phyloP scores from a whole-genome alignment of 139 green algal species.

The Picochlorum sp. region DNA sequence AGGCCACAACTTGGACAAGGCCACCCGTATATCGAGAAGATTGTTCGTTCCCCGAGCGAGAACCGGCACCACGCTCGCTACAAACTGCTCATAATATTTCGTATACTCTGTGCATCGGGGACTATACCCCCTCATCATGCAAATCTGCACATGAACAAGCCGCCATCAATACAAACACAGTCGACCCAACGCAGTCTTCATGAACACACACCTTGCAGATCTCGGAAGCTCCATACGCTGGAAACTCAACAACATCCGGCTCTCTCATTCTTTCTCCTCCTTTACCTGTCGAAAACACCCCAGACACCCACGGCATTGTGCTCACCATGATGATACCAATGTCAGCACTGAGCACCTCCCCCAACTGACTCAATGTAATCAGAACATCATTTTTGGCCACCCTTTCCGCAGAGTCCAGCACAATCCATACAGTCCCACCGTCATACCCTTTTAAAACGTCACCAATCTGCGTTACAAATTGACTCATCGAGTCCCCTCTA shows the following conservation, averaged over 20 bases:
- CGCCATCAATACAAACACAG: too few species aligned
- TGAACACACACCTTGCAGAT: too few species aligned
- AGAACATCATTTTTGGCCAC: conserved; percentile 23
- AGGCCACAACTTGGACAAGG: conserved; percentile 1
- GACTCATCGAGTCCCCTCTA: neutral
- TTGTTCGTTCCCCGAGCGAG: neutral
- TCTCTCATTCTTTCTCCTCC: neutral
- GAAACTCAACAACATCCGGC: neutral
- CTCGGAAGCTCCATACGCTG: too few species aligned
- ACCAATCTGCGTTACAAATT: neutral
- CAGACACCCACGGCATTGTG: conserved; percentile 16
- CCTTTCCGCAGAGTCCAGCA: conserved; percentile 32
- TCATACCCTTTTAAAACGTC: neutral
- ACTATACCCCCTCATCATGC: neutral
- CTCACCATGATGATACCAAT: conserved; percentile 31
- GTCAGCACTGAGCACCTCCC: conserved; percentile 10
- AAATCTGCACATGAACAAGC: too few species aligned
- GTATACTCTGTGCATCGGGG: neutral
- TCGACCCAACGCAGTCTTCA: too few species aligned
- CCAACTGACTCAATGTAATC: conserved; percentile 14
- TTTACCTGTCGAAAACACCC: conserved; percentile 10
- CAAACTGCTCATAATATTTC: neutral
- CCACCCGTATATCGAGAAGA: neutral
- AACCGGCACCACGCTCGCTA: neutral
- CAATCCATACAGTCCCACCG: conserved; percentile 10